phyloP scores from a whole-genome alignment of 371 early-diverging fungal genomes.

The Dichotomocladium elegans region DNA sequence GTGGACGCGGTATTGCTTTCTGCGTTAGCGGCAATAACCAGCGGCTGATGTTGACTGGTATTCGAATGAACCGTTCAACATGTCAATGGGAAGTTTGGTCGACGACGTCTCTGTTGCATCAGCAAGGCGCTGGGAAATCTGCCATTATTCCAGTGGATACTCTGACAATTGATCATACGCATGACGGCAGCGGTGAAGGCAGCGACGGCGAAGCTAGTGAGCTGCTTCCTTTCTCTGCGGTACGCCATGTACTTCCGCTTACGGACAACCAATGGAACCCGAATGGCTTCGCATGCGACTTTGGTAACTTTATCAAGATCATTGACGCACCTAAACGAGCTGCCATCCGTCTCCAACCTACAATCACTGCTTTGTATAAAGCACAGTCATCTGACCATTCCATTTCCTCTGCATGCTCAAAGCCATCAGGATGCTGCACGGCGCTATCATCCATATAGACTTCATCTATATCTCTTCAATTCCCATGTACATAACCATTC shows the following conservation, averaged over 20 bases:
- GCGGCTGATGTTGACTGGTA: conserved; percentile 36
- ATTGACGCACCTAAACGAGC: too few species aligned
- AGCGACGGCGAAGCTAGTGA: conserved; percentile 20
- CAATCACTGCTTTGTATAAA: too few species aligned
- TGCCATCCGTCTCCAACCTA: too few species aligned
- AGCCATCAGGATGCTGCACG: too few species aligned
- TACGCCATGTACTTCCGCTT: conserved; percentile 23
- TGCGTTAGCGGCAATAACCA: conserved; percentile 31
- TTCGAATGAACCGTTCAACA: conserved; percentile 12
- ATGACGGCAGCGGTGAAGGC: conserved; percentile 9
- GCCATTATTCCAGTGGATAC: conserved; percentile 18
- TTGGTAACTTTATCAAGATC: conserved; percentile 44
- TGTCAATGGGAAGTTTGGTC: conserved; percentile 35
- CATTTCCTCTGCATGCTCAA: too few species aligned
- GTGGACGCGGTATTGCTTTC: conserved; percentile 27
- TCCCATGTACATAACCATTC: too few species aligned
- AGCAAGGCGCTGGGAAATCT: conserved; percentile 10
- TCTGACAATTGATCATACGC: conserved; percentile 15
- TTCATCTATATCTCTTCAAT: too few species aligned
- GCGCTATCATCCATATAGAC: too few species aligned
- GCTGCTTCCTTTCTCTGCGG: conserved; percentile 29
- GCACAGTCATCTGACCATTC: too few species aligned
- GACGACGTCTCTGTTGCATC: conserved; percentile 27
- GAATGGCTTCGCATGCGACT: conserved; percentile 37
- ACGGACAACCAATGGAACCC: too few species aligned